Conservation (phyloP, 371 early-diverging fungal genomes). For the Rhizopus delemar region DNA sequence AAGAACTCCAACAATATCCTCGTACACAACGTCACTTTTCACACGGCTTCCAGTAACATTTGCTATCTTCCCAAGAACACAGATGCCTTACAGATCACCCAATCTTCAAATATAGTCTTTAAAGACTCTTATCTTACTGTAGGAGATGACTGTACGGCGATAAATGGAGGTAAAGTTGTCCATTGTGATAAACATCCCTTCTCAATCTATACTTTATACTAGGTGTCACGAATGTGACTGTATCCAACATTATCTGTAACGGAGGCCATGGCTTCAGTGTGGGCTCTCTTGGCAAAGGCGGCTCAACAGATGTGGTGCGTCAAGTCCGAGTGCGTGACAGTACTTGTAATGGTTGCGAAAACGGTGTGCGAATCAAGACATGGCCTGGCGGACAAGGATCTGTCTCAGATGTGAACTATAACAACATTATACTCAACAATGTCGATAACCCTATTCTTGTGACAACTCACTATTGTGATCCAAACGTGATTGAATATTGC, state of each 20-base stretch:
- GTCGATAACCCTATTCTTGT: conserved; percentile 30
- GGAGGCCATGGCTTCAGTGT: conserved; percentile 41
- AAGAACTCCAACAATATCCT: conserved; percentile 26
- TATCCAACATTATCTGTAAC: conserved; percentile 27
- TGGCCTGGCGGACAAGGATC: conserved; percentile 32
- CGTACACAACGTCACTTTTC: conserved; percentile 21
- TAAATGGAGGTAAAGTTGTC: conserved; percentile 12
- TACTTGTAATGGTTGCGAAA: conserved; percentile 35
- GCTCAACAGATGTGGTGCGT: conserved; percentile 23
- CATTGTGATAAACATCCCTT: too few relatives aligned
- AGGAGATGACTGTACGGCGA: conserved; percentile 42
- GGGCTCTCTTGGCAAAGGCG: conserved; percentile 37
- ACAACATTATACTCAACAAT: conserved; percentile 21
- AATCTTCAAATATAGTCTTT: conserved; percentile 27
- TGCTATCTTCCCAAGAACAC: conserved; percentile 32
- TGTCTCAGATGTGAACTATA: conserved; percentile 18
- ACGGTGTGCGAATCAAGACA: conserved; percentile 45
- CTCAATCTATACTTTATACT: not conserved
- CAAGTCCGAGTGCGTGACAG: conserved; percentile 23
- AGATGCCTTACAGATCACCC: conserved; percentile 35
- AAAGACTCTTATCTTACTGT: conserved; percentile 20
- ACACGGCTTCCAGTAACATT: conserved; percentile 25
- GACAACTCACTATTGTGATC: conserved; percentile 30
- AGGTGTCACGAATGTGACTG: conserved; percentile 28
- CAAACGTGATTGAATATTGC: conserved; percentile 24